A percentile compares a stretch with the other conserved stretches of the same genome.
Conservation (phyloP, 805 yeast genomes). For the Naumovozyma castellii region DNA sequence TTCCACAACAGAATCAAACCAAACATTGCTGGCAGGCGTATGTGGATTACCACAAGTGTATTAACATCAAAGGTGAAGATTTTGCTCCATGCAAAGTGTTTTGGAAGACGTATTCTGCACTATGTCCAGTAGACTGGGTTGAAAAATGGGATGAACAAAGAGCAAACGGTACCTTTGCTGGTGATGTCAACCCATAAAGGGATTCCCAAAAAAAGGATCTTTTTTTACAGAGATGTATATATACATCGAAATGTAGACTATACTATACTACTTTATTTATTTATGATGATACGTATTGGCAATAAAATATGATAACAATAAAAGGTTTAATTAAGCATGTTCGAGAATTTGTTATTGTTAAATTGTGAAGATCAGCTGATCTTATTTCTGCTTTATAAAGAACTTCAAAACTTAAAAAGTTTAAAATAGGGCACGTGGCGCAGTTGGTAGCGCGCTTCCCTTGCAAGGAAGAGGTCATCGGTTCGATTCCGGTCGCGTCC, state of each 20-base stretch:
- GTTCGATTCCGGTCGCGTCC: slow-evolving; percentile 74
- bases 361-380: too few relatives aligned
- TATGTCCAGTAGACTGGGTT: slow-evolving; percentile 79
- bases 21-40: slow-evolving; percentile 97
- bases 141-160: slow-evolving; percentile 87
- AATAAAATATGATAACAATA: neutral
- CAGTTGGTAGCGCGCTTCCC: slow-evolving; percentile 75
- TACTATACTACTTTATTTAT: too few relatives aligned
- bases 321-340: neutral
- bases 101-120: slow-evolving; percentile 78
- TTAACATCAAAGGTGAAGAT: slow-evolving; percentile 94
- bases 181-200: slow-evolving; percentile 31
- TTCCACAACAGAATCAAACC: slow-evolving; percentile 96
- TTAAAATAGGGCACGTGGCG: slow-evolving; percentile 47
- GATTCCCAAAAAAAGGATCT: neutral
- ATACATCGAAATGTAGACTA: too few relatives aligned
- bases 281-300: neutral
- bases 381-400: too few relatives aligned
- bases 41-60: slow-evolving; percentile 96
- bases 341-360: neutral
- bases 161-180: slow-evolving; percentile 48
- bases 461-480: slow-evolving; percentile 70
- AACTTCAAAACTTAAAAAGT: too few relatives aligned
- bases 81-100: slow-evolving; percentile 96
- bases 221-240: too few relatives aligned